Evolutionary conservation across 768 basidiomycete species (phyloP).

Genomic region (Suillus decipiens): DNA sequence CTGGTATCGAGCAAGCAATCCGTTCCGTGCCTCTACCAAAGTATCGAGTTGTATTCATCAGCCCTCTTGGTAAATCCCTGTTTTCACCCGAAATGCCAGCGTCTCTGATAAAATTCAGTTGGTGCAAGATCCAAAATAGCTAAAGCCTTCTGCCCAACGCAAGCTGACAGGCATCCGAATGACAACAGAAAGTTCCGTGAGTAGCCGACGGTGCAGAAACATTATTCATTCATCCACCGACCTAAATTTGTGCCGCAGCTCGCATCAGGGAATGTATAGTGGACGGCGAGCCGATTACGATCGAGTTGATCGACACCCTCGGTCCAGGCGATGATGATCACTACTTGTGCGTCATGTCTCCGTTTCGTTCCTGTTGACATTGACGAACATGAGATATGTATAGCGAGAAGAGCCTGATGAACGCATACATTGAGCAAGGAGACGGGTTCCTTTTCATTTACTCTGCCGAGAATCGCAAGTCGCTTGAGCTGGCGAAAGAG

Average conservation of each 20-base stretch:
- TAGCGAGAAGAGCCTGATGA: neutral
- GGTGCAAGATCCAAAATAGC: slow-evolving; percentile 4
- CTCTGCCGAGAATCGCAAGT: slow-evolving; percentile 6
- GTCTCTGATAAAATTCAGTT: neutral
- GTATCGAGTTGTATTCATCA: slow-evolving; percentile 6
- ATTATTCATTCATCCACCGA: neutral
- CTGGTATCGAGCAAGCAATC: neutral
- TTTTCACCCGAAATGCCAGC: too few species aligned
- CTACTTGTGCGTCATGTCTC: neutral
- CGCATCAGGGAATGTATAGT: slow-evolving; percentile 4
- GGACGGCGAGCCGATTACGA: neutral
- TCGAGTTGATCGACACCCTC: slow-evolving; percentile 2
- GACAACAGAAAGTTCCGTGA: slow-evolving; percentile 1
- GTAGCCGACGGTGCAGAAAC: neutral
- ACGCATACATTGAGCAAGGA: neutral
- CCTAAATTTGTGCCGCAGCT: neutral
- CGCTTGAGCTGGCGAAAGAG: slow-evolving; percentile 1
- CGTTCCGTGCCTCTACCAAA: slow-evolving; percentile 4
- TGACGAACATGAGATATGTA: neutral
- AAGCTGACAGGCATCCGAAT: neutral
- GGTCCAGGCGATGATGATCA: neutral
- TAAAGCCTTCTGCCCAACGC: neutral
- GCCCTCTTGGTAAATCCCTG: neutral
- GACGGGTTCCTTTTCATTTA: slow-evolving; percentile 5
- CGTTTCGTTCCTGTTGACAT: neutral